phyloP scores from a whole-genome alignment of 2,329 filamentous ascomycete genomes.

The Scedosporium apiospermum region DNA sequence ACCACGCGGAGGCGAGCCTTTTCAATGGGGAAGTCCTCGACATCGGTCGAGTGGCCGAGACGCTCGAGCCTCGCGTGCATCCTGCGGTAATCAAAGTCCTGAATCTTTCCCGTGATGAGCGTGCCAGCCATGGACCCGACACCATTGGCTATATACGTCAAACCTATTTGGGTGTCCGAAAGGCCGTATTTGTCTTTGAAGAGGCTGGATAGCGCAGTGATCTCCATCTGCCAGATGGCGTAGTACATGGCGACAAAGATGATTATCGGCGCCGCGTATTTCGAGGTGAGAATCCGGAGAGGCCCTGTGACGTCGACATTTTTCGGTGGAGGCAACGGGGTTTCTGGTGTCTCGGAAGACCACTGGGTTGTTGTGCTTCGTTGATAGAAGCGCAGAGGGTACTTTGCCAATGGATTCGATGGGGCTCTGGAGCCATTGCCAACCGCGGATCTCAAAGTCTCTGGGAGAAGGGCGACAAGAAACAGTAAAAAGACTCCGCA shows the following conservation, averaged over 20 bases:
- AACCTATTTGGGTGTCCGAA: constrained; percentile 20
- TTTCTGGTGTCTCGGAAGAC: neutral
- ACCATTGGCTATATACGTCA: constrained; percentile 22
- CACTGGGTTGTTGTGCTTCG: neutral
- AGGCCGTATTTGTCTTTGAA: constrained; percentile 19
- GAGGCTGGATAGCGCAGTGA: constrained; percentile 22
- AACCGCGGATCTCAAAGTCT: constrained; percentile 19
- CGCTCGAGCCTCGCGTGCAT: neutral
- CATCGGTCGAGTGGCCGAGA: neutral
- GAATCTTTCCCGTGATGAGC: constrained; percentile 17
- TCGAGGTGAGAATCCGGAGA: constrained; percentile 20
- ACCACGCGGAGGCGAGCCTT: constrained; percentile 39
- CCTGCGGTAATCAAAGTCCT: constrained; percentile 18
- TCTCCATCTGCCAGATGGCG: constrained; percentile 24
- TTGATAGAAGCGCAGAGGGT: neutral
- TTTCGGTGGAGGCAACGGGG: constrained; percentile 8
- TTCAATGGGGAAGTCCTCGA: constrained; percentile 34
- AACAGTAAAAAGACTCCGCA: constrained; percentile 24
- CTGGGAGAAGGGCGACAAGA: constrained; percentile 21
- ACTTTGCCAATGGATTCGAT: constrained; percentile 12
- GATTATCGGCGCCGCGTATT: constrained; percentile 19
- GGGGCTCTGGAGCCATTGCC: constrained; percentile 18
- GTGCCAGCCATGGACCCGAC: constrained; percentile 20
- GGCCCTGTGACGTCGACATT: constrained; percentile 9
- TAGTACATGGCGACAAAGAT: constrained; percentile 23